Base-by-base conservation (phyloP, 768 basidiomycete species). In the Peribolospora baueri region DNA sequence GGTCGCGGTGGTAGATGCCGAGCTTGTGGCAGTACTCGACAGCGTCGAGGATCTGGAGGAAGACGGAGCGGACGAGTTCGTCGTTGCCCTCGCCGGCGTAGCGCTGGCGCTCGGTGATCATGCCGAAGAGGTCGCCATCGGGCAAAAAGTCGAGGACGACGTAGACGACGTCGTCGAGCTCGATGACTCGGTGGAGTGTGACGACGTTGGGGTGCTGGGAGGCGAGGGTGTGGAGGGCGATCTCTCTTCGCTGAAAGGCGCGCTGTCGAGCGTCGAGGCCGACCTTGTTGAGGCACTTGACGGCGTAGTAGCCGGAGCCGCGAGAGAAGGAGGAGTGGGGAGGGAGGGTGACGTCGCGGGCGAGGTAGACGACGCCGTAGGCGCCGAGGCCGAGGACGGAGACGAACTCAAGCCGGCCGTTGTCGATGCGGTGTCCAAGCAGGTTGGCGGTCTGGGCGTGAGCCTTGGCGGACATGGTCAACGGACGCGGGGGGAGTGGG, bases 281-380 rank as follows among this genome's bases (percentile, higher is more conserved):
- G 38, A 68, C 63, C 61, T 75, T 76, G 61, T 74, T 71, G 51
- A 85, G 72, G 64, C 87, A 95, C 70, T 97, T 95, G 63, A 97
- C 87, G 57, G 88, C 87, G 67, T 75, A 87, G 54, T 77, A 79
- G 49, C 64, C 46, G 52, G 55, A 54, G 25, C 25, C 25, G 25
- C 25, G 25, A 25, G 25, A 25, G 25, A 25, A 25, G 25, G 25
- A 25, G n/a, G 52, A 42, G 25, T 53, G 46, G 9, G 61, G 61
- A 2, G 61, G 61, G 45, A 55, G 47, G 4, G 60, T 47, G 7
- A 53, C 51, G 64, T 82, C 82, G 57, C 82, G 72, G 37, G 85
- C 90, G 55, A 83, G 81, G 67, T 91, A 93, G 8, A 95, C 91
- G 61, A 88, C 80, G 54, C 91, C 91, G 65, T 93, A 97, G 36